Evolutionary conservation across 345 rosid species (phyloP).

Genomic region (Gossypium arboreum): DNA sequence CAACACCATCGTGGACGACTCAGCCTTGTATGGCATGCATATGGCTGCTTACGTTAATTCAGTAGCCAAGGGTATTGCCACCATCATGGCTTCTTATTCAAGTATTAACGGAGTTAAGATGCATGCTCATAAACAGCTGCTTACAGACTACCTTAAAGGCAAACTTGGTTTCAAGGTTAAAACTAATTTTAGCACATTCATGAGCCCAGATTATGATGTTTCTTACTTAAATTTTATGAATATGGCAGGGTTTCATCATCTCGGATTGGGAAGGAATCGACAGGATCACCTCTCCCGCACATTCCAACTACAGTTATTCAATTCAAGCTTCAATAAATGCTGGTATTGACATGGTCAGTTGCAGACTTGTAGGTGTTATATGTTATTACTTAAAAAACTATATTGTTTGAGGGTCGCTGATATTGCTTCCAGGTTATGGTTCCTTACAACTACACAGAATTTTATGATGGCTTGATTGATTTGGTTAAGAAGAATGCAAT

Average conservation of each 20-base stretch:
- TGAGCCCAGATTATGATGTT: background rate
- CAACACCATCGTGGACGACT: conserved; percentile 22
- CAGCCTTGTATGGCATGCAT: conserved; percentile 23
- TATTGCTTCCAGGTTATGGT: conserved; percentile 11
- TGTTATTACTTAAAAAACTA: background rate
- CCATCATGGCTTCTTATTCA: conserved; percentile 43
- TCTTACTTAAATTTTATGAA: background rate
- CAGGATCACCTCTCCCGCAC: conserved; percentile 35
- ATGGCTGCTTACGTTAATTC: conserved; percentile 35
- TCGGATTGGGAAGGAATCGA: conserved; percentile 42
- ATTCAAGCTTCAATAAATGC: conserved; percentile 31
- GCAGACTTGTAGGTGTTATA: background rate
- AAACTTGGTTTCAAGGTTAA: conserved; percentile 31
- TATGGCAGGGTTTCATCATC: conserved; percentile 36
- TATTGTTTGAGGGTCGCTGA: background rate
- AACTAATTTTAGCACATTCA: background rate
- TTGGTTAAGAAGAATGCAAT: conserved; percentile 44
- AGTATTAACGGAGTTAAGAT: conserved; percentile 43
- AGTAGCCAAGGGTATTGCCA: conserved; percentile 25
- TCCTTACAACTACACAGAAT: conserved; percentile 42
- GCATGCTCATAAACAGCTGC: conserved; percentile 32
- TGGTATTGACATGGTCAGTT: conserved; percentile 41
- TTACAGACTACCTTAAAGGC: conserved; percentile 32
- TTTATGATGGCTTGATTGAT: conserved; percentile 34
- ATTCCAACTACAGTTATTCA: conserved; percentile 35